phyloP scores from a whole-genome alignment of 768 basidiomycete species.

The Pleurotus giganteus region DNA sequence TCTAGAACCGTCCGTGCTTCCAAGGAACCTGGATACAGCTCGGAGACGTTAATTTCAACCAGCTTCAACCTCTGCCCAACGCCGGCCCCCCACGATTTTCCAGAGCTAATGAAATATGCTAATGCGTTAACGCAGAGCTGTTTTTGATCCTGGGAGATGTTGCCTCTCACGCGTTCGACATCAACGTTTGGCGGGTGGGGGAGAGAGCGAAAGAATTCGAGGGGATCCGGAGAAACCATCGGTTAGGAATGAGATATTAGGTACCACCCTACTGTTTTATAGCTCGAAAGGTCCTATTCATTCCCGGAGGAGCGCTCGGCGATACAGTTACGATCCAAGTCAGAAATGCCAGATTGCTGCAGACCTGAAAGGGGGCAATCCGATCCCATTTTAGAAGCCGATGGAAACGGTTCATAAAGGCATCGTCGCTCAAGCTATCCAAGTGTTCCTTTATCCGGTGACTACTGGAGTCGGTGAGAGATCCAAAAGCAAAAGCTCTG shows the following conservation, averaged over 20 bases:
- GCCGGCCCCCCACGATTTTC: slow-evolving; percentile 33
- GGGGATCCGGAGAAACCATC: background rate
- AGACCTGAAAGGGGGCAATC: background rate
- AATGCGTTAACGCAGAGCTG: slow-evolving; percentile 30
- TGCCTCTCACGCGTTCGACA: slow-evolving; percentile 35
- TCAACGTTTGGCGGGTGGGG: slow-evolving; percentile 19
- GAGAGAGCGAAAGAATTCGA: slow-evolving; percentile 16
- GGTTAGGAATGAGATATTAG: background rate
- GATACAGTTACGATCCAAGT: background rate
- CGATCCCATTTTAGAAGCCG: background rate
- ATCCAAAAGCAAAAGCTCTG: no score
- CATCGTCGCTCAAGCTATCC: no score
- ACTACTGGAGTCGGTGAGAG: no score
- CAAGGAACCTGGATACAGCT: slow-evolving; percentile 14
- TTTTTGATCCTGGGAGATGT: slow-evolving; percentile 38
- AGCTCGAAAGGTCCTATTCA: background rate
- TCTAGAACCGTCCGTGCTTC: slow-evolving; percentile 38
- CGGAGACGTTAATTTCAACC: slow-evolving; percentile 33
- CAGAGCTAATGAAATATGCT: slow-evolving; percentile 34
- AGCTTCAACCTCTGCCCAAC: slow-evolving; percentile 36
- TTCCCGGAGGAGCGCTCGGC: background rate
- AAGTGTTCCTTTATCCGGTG: no score
- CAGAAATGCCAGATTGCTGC: background rate
- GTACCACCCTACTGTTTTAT: background rate
- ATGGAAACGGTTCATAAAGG: background rate